Base-by-base conservation (phyloP, 257 asterid species). In the Solanum sejunctum region DNA sequence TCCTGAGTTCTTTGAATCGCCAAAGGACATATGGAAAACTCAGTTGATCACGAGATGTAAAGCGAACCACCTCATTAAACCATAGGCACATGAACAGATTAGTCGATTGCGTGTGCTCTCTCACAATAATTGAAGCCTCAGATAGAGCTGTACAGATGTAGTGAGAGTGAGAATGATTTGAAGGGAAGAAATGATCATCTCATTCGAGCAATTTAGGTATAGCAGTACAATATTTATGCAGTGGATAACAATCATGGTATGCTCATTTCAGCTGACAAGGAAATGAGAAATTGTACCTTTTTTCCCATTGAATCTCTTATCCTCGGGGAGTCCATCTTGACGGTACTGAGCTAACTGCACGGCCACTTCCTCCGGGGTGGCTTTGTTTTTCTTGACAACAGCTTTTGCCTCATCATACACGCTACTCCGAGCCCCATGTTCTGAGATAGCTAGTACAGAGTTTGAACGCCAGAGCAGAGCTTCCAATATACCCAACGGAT, bases 341-440 rank as follows among this genome's bases (percentile, higher is more conserved):
- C 84, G 95, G 89, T 97, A 97, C 89, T 95, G 99, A 75, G 92
- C 87, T 86, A 97, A 23, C 89, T 97, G 99, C 64, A 97, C 89
- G 86, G 90, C 93, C 16, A 97, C 99, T 88, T 97, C 99, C 93
- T 93, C 97, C 4, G 99, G 99, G 43, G 93, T 92, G 23, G 99
- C 99, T 87, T 97, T 95, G 86, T 97, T 93, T 90, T 97, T 97
- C 91, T 91, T 93, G 83, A 97, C 97, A 83, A 97, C 98, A 82
- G 99, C 99, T 87, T 92, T 97, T 88, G 99, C 99, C 89, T 97
- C 99, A 83, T 97, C 99, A 80, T 95, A 97, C 63, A 94, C 98
- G 60, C 98, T 95, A 87, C 99, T 95, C 85, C 99, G 98, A 16
- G 99, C 98, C 64, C 99, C 99, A 54, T 97, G 99, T 89, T 95